These are phyloP conservation scores for Chaetomium sp. DNA, from an alignment of 2,329 filamentous ascomycete species.

Conservation along the genomic window DNA sequence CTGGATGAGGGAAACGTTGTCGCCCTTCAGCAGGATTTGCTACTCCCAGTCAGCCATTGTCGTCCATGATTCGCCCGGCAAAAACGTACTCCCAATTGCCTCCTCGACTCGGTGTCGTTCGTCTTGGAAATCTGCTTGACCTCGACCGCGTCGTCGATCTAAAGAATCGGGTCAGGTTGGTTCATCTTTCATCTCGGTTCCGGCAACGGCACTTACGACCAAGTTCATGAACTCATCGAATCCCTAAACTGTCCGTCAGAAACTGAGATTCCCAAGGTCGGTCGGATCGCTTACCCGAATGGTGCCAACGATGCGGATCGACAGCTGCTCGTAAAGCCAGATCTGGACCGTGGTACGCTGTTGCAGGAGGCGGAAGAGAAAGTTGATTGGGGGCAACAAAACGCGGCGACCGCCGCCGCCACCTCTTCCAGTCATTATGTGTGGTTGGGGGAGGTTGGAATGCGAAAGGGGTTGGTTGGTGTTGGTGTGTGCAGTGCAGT, in stretches of 20 bases:
- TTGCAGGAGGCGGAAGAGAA: constrained; percentile 45
- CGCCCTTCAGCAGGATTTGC: constrained; percentile 86
- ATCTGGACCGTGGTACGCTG: constrained; percentile 84
- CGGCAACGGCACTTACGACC: constrained; percentile 50
- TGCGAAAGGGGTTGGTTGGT: constrained; percentile 1
- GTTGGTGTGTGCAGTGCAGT: not conserved
- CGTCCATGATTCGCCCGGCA: too few relatives aligned
- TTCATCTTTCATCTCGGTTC: constrained; percentile 34
- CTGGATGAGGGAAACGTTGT: constrained; percentile 84
- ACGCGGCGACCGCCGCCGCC: constrained; percentile 63
- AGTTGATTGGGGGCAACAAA: constrained; percentile 58
- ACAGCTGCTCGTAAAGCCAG: constrained; percentile 96
- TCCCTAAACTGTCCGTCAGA: constrained; percentile 58
- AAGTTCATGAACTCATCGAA: constrained; percentile 99
- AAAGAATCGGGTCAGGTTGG: constrained; percentile 18
- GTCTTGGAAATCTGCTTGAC: constrained; percentile 83
- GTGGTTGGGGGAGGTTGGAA: constrained; percentile 18
- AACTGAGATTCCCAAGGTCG: not conserved
- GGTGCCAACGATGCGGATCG: constrained; percentile 92
- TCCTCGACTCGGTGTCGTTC: constrained; percentile 72
- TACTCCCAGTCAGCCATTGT: constrained; percentile 43
- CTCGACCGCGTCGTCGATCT: constrained; percentile 82
- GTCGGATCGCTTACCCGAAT: constrained; percentile 70
- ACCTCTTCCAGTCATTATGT: constrained; percentile 60
- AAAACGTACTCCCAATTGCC: constrained; percentile 71